Evolutionary conservation across 2,329 filamentous ascomycete genomes (phyloP).

Genomic region (Microsporum ferrugineum): DNA sequence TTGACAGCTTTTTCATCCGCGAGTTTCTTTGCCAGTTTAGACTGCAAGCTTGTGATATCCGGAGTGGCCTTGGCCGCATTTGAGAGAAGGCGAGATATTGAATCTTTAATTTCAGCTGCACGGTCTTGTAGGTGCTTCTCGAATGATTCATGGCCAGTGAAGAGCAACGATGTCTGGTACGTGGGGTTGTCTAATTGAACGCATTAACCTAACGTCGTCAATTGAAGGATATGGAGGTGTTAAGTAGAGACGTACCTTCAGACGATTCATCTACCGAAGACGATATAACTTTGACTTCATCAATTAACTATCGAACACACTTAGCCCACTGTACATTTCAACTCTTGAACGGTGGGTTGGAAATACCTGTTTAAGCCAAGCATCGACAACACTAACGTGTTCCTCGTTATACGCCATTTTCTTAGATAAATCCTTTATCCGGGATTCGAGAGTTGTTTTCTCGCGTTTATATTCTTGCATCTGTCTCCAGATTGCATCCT

Average conservation of each 20-base stretch:
- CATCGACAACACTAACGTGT: constrained; percentile 78
- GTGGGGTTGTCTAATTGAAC: constrained; percentile 6
- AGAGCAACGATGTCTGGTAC: constrained; percentile 45
- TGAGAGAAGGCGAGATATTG: constrained; percentile 58
- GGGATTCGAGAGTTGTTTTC: constrained; percentile 66
- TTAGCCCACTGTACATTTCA: constrained; percentile 5
- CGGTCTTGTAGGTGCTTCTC: constrained; percentile 68
- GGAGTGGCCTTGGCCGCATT: constrained; percentile 41
- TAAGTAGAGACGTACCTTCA: constrained; percentile 10
- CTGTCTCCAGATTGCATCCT: constrained; percentile 92
- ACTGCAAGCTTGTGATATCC: constrained; percentile 61
- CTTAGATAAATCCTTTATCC: constrained; percentile 69
- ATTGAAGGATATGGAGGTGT: background rate
- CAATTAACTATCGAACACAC: constrained; percentile 28
- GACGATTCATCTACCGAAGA: constrained; percentile 20
- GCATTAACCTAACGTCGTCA: background rate
- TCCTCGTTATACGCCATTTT: constrained; percentile 77
- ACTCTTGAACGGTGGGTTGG: background rate
- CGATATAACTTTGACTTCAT: constrained; percentile 37
- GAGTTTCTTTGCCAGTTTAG: constrained; percentile 61
- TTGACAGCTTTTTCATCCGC: constrained; percentile 72
- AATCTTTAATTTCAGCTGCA: constrained; percentile 62
- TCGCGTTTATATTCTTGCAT: constrained; percentile 98
- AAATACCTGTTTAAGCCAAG: constrained; percentile 86
- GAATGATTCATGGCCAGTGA: constrained; percentile 50